Percentiles rank a stretch among this genome's conserved stretches.
Conservation (phyloP, 2,329 filamentous ascomycete genomes). For the Aureobasidium leucospermi region DNA sequence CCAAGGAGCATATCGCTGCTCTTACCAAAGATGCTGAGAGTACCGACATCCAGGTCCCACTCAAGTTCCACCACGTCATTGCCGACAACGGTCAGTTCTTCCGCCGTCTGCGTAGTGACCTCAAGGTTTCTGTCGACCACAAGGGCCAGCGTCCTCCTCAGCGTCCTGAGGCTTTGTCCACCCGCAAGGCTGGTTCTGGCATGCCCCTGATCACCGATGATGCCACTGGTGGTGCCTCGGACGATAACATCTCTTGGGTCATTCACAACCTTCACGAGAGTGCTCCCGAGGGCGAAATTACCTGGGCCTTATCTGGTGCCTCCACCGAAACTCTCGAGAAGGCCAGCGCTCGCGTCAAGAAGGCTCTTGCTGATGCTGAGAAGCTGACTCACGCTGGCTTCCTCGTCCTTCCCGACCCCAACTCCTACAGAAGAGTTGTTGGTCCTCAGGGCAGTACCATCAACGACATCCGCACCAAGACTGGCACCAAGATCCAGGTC, state of each 20-base stretch:
- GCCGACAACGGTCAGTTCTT: constrained; percentile 90
- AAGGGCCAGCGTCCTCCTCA: constrained; percentile 69
- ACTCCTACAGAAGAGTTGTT: constrained; percentile 83
- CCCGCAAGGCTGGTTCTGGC: constrained; percentile 47
- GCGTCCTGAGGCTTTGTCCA: constrained; percentile 49
- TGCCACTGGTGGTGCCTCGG: constrained; percentile 33
- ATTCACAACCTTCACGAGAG: constrained; percentile 69
- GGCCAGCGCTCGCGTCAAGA: constrained; percentile 66
- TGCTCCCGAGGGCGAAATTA: constrained; percentile 55
- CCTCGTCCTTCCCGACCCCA: constrained; percentile 80
- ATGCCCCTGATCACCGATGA: constrained; percentile 94
- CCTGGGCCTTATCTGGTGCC: constrained; percentile 80
- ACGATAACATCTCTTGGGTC: constrained; percentile 75
- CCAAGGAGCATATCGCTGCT: constrained; percentile 74
- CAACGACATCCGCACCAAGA: constrained; percentile 85
- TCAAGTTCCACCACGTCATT: constrained; percentile 73
- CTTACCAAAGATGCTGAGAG: constrained; percentile 81
- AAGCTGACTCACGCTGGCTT: constrained; percentile 73
- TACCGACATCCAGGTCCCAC: constrained; percentile 78
- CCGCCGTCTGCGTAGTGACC: constrained; percentile 77
- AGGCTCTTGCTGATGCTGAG: constrained; percentile 63
- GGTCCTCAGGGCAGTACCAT: constrained; percentile 85
- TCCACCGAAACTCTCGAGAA: constrained; percentile 67
- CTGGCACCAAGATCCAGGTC: constrained; percentile 88
- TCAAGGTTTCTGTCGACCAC: constrained; percentile 87